phyloP scores from a whole-genome alignment of 2,329 filamentous ascomycete genomes.

The Arthroderma uncinatum region DNA sequence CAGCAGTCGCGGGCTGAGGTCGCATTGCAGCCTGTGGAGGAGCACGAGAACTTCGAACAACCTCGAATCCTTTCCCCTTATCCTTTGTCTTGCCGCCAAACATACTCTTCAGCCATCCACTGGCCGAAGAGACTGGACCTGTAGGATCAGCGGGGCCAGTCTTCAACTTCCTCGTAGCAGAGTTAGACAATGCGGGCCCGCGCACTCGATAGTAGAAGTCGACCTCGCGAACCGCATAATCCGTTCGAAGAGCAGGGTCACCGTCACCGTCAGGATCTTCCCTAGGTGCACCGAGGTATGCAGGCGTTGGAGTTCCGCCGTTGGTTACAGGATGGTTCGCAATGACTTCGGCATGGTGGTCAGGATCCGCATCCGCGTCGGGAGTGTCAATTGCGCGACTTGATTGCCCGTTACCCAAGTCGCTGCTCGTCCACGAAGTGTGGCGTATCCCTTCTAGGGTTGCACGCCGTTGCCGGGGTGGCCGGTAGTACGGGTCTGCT shows the following conservation, averaged over 20 bases:
- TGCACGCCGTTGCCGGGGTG: constrained; percentile 60
- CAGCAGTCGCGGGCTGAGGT: constrained; percentile 17
- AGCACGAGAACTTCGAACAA: constrained; percentile 79
- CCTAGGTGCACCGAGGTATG: constrained; percentile 42
- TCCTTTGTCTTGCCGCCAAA: constrained; percentile 82
- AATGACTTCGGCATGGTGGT: constrained; percentile 17
- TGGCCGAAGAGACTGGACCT: constrained; percentile 76
- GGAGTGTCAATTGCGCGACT: constrained; percentile 26
- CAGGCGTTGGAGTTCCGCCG: constrained; percentile 39
- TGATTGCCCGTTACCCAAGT: constrained; percentile 35
- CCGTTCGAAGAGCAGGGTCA: constrained; percentile 47
- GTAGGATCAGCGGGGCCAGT: constrained; percentile 93
- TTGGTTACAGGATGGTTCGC: constrained; percentile 35
- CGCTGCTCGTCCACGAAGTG: constrained; percentile 37
- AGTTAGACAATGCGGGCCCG: constrained; percentile 73
- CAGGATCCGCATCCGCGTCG: constrained; percentile 17
- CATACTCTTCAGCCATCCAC: constrained; percentile 73
- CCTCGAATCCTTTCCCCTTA: constrained; percentile 92
- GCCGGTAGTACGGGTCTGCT: constrained; percentile 77
- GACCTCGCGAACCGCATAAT: constrained; percentile 88
- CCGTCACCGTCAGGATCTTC: constrained; percentile 44
- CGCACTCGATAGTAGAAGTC: constrained; percentile 95
- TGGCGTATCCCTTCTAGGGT: constrained; percentile 46
- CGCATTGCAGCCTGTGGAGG: not conserved
- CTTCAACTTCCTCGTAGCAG: constrained; percentile 70